A percentile compares a stretch with the other conserved stretches of the same genome.
phyloP scores from a whole-genome alignment of 1,139 yeast species.

The Candida tropicalis region DNA sequence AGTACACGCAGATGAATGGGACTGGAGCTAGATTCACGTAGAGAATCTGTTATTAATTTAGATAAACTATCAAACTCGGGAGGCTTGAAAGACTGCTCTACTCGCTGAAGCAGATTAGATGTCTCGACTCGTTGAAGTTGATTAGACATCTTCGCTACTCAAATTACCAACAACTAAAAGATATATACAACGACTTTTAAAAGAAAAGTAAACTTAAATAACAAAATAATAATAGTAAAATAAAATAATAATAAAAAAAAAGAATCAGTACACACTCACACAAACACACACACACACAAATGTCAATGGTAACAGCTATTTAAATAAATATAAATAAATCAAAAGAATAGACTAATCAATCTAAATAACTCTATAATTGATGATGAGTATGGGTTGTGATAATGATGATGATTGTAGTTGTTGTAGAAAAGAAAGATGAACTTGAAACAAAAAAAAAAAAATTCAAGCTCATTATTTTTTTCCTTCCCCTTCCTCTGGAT shows the following conservation, averaged over 20 bases:
- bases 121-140: neutral
- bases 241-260: neutral
- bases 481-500: too few species aligned
- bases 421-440: neutral
- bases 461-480: too few species aligned
- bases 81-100: conserved; percentile 19
- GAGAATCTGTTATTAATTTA: conserved; percentile 24
- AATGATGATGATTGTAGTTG: neutral
- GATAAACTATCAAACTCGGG: conserved; percentile 29
- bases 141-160: conserved; percentile 4
- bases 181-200: neutral
- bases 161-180: neutral
- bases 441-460: neutral
- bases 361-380: neutral
- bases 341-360: neutral
- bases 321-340: too few species aligned
- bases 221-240: neutral
- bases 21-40: conserved; percentile 27
- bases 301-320: neutral
- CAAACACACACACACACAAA: neutral
- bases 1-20: conserved; percentile 31
- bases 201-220: neutral
- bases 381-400: neutral
- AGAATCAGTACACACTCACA: neutral
- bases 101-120: neutral